A percentile compares a stretch with the other conserved stretches of the same genome.
phyloP scores from a whole-genome alignment of 1,284 basidiomycete genomes.

The Fomitopsis betulina region DNA sequence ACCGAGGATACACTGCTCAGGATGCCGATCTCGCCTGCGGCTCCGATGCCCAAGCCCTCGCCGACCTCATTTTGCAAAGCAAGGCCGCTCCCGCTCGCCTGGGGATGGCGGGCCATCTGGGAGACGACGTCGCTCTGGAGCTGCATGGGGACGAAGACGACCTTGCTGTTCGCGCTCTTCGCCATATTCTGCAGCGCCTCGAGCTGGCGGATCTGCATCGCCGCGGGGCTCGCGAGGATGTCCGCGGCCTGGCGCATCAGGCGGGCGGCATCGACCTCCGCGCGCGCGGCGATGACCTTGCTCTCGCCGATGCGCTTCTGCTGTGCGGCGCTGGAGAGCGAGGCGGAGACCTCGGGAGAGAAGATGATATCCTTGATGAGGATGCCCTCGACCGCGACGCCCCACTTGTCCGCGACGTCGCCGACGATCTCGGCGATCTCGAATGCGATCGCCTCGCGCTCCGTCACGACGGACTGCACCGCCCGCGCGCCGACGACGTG shows the following conservation, averaged over 20 bases:
- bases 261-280: conserved; percentile 91
- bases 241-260: conserved; percentile 94
- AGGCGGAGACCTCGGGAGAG: conserved; percentile 86
- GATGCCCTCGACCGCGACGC: conserved; percentile 92
- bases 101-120: conserved; percentile 34
- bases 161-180: conserved; percentile 78
- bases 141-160: conserved; percentile 93
- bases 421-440: conserved; percentile 95
- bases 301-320: conserved; percentile 93
- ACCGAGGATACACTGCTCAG: conserved; percentile 43
- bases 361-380: conserved; percentile 95
- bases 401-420: conserved; percentile 88
- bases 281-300: conserved; percentile 94
- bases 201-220: conserved; percentile 96
- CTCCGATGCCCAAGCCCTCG: conserved; percentile 38
- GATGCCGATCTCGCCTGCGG: conserved; percentile 46
- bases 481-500: conserved; percentile 92
- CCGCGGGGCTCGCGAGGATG: conserved; percentile 88
- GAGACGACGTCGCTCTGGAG: conserved; percentile 68
- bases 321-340: conserved; percentile 89
- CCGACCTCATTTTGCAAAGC: conserved; percentile 37
- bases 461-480: conserved; percentile 82
- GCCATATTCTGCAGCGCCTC: conserved; percentile 79
- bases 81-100: conserved; percentile 30
- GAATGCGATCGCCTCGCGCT: conserved; percentile 93